These are phyloP conservation scores for Ceratobasidium sp. DNA, from an alignment of 1,284 basidiomycete species.

Conservation along the genomic window DNA sequence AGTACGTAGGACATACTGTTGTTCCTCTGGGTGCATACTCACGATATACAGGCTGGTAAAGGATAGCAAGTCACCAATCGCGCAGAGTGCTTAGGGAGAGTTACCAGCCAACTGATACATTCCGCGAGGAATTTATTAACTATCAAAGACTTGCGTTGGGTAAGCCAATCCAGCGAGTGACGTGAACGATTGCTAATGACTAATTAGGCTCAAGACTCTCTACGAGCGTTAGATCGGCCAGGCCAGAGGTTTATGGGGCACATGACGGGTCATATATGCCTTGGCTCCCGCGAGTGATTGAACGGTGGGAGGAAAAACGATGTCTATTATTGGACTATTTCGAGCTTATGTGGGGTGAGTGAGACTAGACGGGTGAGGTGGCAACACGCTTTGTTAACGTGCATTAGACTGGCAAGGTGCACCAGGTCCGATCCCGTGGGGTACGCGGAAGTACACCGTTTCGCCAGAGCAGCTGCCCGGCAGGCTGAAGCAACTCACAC, in stretches of 20 bases:
- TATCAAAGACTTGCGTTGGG: not conserved
- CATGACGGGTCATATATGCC: constrained; percentile 7
- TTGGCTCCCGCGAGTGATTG: not conserved
- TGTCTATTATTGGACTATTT: not conserved
- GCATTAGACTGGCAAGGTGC: too few species aligned
- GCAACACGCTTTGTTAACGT: too few species aligned
- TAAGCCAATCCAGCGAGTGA: not conserved
- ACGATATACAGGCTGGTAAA: too few species aligned
- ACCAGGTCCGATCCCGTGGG: too few species aligned
- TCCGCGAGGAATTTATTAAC: not conserved
- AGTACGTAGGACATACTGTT: not conserved
- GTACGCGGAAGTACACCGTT: too few species aligned
- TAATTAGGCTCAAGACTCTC: not conserved
- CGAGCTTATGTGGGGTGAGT: not conserved
- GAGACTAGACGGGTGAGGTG: not conserved
- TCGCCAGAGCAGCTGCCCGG: too few species aligned
- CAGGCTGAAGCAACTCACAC: too few species aligned
- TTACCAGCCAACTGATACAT: too few species aligned
- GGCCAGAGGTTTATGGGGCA: not conserved
- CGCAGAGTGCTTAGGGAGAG: not conserved
- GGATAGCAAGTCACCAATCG: too few species aligned
- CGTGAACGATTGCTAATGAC: not conserved
- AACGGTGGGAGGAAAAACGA: too few species aligned
- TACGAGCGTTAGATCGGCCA: not conserved
- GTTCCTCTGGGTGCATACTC: too few species aligned